Base-by-base conservation (phyloP, 2,329 filamentous ascomycete species). In the Karstenula rhodostoma region DNA sequence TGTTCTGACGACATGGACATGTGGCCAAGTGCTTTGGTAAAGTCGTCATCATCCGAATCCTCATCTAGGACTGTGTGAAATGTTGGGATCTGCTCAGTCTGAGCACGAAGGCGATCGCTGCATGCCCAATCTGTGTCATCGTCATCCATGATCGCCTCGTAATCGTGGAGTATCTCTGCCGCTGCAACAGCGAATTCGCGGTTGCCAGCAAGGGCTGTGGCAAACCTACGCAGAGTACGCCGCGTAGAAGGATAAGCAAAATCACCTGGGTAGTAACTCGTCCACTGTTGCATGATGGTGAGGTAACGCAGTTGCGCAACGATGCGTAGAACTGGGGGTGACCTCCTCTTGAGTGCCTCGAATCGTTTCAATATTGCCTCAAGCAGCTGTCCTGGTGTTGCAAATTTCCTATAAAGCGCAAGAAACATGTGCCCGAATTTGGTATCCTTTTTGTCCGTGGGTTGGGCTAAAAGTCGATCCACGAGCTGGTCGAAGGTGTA, bases 81-180 rank as follows among this genome's bases (percentile, higher is more conserved):
- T 74, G 79, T 81, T 48, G 81, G 81, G 47, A 73, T 72, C 55
- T 73, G 75, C 43, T 79, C 79, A 33, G 73, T 73, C 58, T 77
- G 77, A 47, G 83, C 81, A 19, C 82, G 79, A 67, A 87, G 82
- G 23, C 88, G 86, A 72, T 98, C 94, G 49, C 88, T 87, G 71
- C 89, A 91, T n/a, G 91, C 93, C 95, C 95, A 99, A 13, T 91
- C 89, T 0, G 91, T 91, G 74, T 99, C 94, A 71, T 98, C 95
- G 73, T 98, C 94, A 70, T 96, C 91, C 6, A 87, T 82, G 1
- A 93, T 89, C 52, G 85, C 83, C 48, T 94, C 90, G 17, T 98
- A 82, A 68, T 91, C 89, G n/a, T 86, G 85, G 22, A 88, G 86
- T 80, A 99, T 95, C 73, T 97, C 93, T 67, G 92, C 90, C 3